These are phyloP conservation scores for Fusarium protoensiforme DNA, from an alignment of 2,329 filamentous ascomycete genomes.

Conservation along the genomic window DNA sequence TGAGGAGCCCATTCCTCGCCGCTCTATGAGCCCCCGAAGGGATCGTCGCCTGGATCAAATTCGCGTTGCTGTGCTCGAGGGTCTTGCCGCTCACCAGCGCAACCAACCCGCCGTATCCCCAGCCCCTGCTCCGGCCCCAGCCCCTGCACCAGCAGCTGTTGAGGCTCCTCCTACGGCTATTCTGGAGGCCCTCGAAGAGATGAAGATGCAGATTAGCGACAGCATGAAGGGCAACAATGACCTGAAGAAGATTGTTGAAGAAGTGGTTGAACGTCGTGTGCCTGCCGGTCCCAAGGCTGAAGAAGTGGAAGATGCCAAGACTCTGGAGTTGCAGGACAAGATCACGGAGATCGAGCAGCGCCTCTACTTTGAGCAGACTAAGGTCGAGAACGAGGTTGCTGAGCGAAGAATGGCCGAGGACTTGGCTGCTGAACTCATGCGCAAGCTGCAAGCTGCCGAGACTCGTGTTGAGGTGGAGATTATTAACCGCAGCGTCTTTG, in stretches of 20 bases:
- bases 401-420: conserved; percentile 65
- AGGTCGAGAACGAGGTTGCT: conserved; percentile 60
- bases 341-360: conserved; percentile 70
- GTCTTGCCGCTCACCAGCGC: conserved; percentile 69
- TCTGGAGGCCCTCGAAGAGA: conserved; percentile 73
- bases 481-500: conserved; percentile 68
- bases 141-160: not conserved
- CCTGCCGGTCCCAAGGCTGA: conserved; percentile 61
- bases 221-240: conserved; percentile 55
- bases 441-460: conserved; percentile 67
- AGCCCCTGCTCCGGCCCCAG: conserved; percentile 20
- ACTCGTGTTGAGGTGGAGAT: conserved; percentile 70
- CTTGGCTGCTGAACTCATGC: conserved; percentile 61
- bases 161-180: conserved; percentile 56
- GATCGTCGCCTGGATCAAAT: conserved; percentile 89
- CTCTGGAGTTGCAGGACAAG: conserved; percentile 69
- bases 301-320: conserved; percentile 63
- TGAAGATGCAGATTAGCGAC: conserved; percentile 61
- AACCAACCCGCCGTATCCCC: conserved; percentile 48
- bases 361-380: conserved; percentile 59
- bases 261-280: conserved; percentile 69
- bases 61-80: conserved; percentile 77
- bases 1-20: conserved; percentile 73
- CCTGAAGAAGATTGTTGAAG: conserved; percentile 71
- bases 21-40: conserved; percentile 80